These are phyloP conservation scores for Cordyceps pruinosa DNA, from an alignment of 2,329 filamentous ascomycete species.

Conservation along the genomic window DNA sequence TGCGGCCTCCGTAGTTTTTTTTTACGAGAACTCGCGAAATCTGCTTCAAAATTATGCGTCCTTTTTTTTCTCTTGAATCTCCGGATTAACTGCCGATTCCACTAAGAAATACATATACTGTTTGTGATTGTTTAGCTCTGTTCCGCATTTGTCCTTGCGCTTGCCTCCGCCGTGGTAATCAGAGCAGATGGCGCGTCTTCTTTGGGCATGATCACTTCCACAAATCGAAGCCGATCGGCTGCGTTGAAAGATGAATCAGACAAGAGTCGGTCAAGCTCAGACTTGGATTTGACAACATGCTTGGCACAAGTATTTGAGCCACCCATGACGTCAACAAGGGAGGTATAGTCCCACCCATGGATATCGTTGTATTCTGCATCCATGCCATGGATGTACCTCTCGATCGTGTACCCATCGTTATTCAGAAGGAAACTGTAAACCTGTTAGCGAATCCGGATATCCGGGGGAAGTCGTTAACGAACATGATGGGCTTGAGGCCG, in stretches of 20 bases:
- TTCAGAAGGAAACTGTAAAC: conserved; percentile 60
- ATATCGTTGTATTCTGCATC: conserved; percentile 77
- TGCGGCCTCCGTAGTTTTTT: background rate
- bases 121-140: no score
- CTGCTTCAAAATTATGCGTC: no score
- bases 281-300: conserved; percentile 61
- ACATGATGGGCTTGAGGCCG: conserved; percentile 69
- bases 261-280: conserved; percentile 60
- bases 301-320: conserved; percentile 53
- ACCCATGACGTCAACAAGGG: conserved; percentile 62
- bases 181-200: conserved; percentile 69
- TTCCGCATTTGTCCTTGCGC: conserved; percentile 59
- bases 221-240: conserved; percentile 55
- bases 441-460: background rate
- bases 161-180: conserved; percentile 62
- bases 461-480: conserved; percentile 27
- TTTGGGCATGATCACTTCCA: conserved; percentile 75
- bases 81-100: no score
- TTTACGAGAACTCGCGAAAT: background rate
- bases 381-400: conserved; percentile 82
- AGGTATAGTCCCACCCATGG: conserved; percentile 64
- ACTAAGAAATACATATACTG: no score
- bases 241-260: conserved; percentile 56
- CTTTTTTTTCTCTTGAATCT: no score
- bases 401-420: conserved; percentile 86